A percentile compares a stretch with the other conserved stretches of the same genome.
Evolutionary conservation across 495 filamentous ascomycete species (phyloP).

Genomic region (Choiromyces venosus): DNA sequence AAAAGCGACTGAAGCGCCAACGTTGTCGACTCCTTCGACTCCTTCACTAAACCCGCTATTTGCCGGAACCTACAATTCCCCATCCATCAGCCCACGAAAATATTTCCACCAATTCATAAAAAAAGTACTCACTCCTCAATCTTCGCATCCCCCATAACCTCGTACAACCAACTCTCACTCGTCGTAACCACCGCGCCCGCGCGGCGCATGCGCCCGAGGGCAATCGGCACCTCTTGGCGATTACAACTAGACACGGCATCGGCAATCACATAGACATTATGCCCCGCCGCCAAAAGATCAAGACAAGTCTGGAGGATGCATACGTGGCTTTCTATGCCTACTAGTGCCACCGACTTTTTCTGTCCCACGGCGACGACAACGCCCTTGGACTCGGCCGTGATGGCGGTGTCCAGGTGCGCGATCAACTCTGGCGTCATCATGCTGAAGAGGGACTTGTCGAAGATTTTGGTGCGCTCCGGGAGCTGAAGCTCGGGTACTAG

Average conservation of each 20-base stretch:
- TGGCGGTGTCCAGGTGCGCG: constrained; percentile 37
- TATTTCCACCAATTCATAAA: not conserved
- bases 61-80: constrained; percentile 49
- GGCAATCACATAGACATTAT: constrained; percentile 81
- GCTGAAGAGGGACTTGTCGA: constrained; percentile 85
- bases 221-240: constrained; percentile 69
- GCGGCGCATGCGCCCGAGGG: constrained; percentile 64
- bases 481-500: constrained; percentile 60
- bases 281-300: constrained; percentile 66
- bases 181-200: constrained; percentile 78
- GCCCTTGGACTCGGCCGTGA: no score
- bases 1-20: constrained; percentile 55
- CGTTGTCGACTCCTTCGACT: constrained; percentile 61
- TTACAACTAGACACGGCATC: constrained; percentile 73
- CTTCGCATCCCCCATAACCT: constrained; percentile 81
- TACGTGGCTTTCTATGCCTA: constrained; percentile 91
- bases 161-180: constrained; percentile 88
- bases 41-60: constrained; percentile 73
- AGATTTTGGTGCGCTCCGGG: constrained; percentile 48
- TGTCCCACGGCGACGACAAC: no score
- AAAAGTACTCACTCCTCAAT: constrained; percentile 55
- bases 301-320: constrained; percentile 90
- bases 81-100: not conserved
- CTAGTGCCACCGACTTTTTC: constrained; percentile 53
- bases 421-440: constrained; percentile 57